Evolutionary conservation across 1,284 basidiomycete genomes (phyloP).

Genomic region (Marasmius fiardii): DNA sequence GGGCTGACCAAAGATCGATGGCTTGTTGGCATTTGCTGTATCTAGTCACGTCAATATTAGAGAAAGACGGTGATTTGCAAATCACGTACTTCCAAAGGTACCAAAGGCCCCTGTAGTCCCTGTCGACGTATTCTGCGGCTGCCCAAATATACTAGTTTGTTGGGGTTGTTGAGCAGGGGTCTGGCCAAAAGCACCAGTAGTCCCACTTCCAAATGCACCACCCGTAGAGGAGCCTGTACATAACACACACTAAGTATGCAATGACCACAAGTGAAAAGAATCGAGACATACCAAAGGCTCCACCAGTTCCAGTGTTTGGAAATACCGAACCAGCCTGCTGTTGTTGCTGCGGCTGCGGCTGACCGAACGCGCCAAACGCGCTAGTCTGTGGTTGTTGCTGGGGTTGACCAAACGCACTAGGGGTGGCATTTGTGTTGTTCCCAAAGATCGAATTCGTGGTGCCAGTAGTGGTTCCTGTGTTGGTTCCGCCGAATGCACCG

Average conservation of each 20-base stretch:
- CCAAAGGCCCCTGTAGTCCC: conserved; percentile 28
- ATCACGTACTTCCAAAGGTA: conserved; percentile 36
- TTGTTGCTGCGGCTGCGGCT: conserved; percentile 24
- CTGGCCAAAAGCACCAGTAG: conserved; percentile 31
- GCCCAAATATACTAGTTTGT: conserved; percentile 23
- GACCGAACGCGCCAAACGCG: conserved; percentile 27
- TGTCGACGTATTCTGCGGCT: conserved; percentile 9
- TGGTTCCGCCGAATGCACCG: conserved; percentile 24
- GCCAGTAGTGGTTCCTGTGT: conserved; percentile 24
- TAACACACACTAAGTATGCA: neutral
- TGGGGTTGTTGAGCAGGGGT: conserved; percentile 14
- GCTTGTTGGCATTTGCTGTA: conserved; percentile 34
- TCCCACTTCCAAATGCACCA: conserved; percentile 9
- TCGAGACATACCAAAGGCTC: conserved; percentile 19
- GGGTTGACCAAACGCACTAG: conserved; percentile 41
- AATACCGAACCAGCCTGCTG: conserved; percentile 18
- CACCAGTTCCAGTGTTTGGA: neutral
- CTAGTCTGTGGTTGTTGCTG: conserved; percentile 17
- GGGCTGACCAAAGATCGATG: conserved; percentile 38
- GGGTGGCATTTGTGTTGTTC: conserved; percentile 9
- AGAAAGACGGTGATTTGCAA: conserved; percentile 1
- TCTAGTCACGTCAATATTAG: conserved; percentile 17
- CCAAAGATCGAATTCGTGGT: conserved; percentile 15
- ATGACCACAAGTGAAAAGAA: conserved; percentile 8
- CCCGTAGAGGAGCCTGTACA: neutral